Conservation (phyloP, 805 yeast genomes). For the Candida easanensis region DNA sequence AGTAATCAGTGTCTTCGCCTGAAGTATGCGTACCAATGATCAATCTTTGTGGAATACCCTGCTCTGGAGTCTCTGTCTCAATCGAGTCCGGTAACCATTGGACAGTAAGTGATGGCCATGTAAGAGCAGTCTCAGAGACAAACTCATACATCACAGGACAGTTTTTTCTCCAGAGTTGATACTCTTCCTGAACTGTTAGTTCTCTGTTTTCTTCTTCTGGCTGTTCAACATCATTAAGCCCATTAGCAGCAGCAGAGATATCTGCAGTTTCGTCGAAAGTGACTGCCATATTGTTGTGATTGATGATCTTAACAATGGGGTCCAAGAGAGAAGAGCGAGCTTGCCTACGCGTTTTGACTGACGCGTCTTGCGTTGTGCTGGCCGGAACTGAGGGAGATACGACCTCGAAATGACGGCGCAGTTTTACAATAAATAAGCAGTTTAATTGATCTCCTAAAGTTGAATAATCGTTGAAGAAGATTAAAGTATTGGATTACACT, state of each 20-base stretch:
- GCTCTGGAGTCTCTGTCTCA: constrained; percentile 16
- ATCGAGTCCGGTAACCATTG: constrained; percentile 64
- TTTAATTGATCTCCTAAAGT: too few relatives aligned
- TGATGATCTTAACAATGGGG: neutral
- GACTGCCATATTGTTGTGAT: constrained; percentile 3
- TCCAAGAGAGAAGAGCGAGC: neutral
- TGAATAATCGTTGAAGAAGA: too few relatives aligned
- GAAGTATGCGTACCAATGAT: constrained; percentile 74
- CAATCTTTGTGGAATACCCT: constrained; percentile 46
- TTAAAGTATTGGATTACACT: too few relatives aligned
- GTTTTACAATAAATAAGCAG: too few relatives aligned
- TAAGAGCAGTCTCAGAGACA: constrained; percentile 73
- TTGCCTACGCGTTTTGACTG: neutral
- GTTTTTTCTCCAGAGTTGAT: constrained; percentile 76
- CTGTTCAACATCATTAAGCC: constrained; percentile 3
- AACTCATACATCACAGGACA: constrained; percentile 82
- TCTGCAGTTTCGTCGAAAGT: constrained; percentile 9
- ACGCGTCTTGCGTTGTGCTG: too few relatives aligned
- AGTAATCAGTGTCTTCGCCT: constrained; percentile 61
- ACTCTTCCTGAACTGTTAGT: constrained; percentile 48
- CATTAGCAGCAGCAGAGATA: constrained; percentile 6
- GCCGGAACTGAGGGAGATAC: too few relatives aligned
- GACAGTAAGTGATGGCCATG: constrained; percentile 80
- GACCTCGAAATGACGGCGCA: too few relatives aligned
- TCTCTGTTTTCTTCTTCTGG: constrained; percentile 27